phyloP scores from a whole-genome alignment of 768 basidiomycete species.

The Tulasnella sp. region DNA sequence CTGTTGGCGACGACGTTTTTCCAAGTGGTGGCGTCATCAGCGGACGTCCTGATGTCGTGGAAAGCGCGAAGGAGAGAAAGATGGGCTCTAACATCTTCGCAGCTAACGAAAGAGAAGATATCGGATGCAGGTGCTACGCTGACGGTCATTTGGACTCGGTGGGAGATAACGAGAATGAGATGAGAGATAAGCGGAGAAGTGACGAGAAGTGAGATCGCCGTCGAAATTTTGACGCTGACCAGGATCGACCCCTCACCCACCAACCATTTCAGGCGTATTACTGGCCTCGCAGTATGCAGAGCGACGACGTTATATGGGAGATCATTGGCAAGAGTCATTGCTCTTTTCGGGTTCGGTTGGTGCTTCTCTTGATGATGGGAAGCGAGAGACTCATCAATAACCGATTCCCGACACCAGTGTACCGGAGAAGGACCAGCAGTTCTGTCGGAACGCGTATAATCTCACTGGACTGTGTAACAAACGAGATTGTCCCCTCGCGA shows the following conservation, averaged over 20 bases:
- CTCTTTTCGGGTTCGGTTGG: conserved; percentile 99
- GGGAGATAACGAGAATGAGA: background rate
- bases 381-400: background rate
- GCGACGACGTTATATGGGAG: conserved; percentile 97
- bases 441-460: conserved; percentile 98
- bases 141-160: background rate
- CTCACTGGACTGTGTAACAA: conserved; percentile 91
- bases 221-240: conserved; percentile 11
- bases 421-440: conserved; percentile 68
- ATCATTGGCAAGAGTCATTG: conserved; percentile 93
- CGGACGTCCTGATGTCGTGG: background rate
- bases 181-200: background rate
- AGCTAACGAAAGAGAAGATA: background rate
- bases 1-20: background rate
- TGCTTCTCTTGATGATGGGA: conserved; percentile 14
- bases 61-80: background rate
- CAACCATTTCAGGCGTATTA: background rate
- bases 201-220: background rate
- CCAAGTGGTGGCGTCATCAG: background rate
- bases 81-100: conserved; percentile 7
- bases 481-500: conserved; percentile 95
- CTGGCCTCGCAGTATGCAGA: conserved; percentile 23
- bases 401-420: conserved; percentile 10
- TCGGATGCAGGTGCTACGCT: background rate
- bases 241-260: background rate